A percentile compares a stretch with the other conserved stretches of the same genome.
Conservation (phyloP, 2,329 filamentous ascomycete genomes). For the Exophiala spinifera region DNA sequence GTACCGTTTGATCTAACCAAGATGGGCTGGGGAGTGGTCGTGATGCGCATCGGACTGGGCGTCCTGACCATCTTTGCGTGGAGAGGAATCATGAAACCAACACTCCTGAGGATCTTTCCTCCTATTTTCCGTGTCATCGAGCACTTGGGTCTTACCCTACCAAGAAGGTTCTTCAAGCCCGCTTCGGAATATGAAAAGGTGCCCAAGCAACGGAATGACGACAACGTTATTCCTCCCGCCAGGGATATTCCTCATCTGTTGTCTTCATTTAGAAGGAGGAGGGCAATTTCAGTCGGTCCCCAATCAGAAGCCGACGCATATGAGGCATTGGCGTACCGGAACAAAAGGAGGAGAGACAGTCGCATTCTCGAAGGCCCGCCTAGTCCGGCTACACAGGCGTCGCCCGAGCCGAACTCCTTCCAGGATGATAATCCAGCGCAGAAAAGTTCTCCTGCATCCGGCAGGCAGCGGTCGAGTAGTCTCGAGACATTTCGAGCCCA, state of each 20-base stretch:
- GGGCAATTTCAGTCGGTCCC: constrained; percentile 85
- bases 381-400: constrained; percentile 11
- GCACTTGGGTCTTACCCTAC: constrained; percentile 72
- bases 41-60: constrained; percentile 70
- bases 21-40: constrained; percentile 63
- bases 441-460: neutral
- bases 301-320: constrained; percentile 96
- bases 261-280: constrained; percentile 70
- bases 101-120: constrained; percentile 72
- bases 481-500: constrained; percentile 67
- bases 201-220: constrained; percentile 67
- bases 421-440: neutral
- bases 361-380: constrained; percentile 34
- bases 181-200: constrained; percentile 89
- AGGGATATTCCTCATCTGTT: constrained; percentile 81
- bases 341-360: constrained; percentile 63
- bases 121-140: constrained; percentile 86
- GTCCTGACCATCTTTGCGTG: constrained; percentile 83
- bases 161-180: constrained; percentile 84
- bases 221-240: constrained; percentile 88
- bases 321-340: constrained; percentile 88
- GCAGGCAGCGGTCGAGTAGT: constrained; percentile 31
- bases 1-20: constrained; percentile 64
- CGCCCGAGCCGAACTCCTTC: constrained; percentile 14
- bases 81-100: constrained; percentile 85